Conservation (phyloP, 2,329 filamentous ascomycete species). For the Fusarium sp. region DNA sequence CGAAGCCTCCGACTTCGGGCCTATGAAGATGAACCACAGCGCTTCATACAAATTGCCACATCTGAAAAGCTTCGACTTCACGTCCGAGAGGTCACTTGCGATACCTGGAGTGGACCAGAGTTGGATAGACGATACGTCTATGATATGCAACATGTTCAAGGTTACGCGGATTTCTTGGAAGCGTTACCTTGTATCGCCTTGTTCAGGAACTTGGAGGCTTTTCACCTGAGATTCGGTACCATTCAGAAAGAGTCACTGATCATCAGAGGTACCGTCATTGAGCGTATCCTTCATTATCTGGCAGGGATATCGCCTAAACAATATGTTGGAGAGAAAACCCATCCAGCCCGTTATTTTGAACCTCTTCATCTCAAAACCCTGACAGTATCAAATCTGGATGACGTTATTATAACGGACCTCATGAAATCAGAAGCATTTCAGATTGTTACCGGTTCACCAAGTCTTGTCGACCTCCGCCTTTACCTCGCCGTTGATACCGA, state of each 20-base stretch:
- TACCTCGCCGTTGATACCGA: not conserved
- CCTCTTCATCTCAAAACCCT: not conserved
- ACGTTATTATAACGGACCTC: not conserved
- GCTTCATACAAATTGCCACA: not conserved
- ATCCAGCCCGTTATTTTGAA: not conserved
- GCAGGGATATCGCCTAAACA: conserved; percentile 1
- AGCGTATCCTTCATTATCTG: conserved; percentile 16
- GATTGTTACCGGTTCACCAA: not conserved
- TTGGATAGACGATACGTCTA: not conserved
- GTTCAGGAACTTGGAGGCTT: conserved; percentile 2
- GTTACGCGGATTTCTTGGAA: not conserved
- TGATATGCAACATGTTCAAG: not conserved
- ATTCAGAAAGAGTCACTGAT: not conserved
- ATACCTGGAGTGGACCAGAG: conserved; percentile 1
- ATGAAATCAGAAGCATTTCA: not conserved
- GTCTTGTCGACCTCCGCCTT: conserved; percentile 2
- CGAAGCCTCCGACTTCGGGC: conserved; percentile 9
- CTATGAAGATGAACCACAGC: not conserved
- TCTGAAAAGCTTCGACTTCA: not conserved
- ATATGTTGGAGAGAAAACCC: not conserved
- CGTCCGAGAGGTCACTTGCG: conserved; percentile 14
- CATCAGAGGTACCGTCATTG: conserved; percentile 8
- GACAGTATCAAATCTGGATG: conserved; percentile 8
- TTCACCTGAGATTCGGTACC: conserved; percentile 8
- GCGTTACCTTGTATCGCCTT: not conserved